These are phyloP conservation scores for Colletotrichum chlorophyti DNA, from an alignment of 2,329 filamentous ascomycete genomes.

Conservation along the genomic window DNA sequence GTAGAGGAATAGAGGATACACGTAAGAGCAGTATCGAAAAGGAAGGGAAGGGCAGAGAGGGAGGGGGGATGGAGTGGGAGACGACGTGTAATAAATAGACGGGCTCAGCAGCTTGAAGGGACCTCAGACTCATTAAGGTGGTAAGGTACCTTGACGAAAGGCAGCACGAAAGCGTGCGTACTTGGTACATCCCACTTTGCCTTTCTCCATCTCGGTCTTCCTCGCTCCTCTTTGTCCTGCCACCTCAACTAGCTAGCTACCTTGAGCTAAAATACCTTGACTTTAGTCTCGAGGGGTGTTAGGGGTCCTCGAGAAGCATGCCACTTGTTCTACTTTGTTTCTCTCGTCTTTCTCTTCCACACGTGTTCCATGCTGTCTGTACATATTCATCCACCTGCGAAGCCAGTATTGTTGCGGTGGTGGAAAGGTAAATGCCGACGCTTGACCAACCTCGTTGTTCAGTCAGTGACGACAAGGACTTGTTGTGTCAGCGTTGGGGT, in stretches of 20 bases:
- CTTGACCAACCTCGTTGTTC: background rate
- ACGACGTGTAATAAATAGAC: slow-evolving; percentile 23
- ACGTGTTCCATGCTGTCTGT: background rate
- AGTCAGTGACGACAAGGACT: too few relatives aligned
- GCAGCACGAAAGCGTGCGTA: too few relatives aligned
- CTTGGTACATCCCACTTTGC: too few relatives aligned
- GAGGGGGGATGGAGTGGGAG: background rate
- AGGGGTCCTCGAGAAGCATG: background rate
- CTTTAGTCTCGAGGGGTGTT: background rate
- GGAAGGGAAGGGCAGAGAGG: background rate
- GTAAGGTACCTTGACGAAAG: too few relatives aligned
- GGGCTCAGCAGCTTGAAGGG: too few relatives aligned
- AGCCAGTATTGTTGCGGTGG: too few relatives aligned
- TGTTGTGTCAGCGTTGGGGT: too few relatives aligned
- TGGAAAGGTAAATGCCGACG: background rate
- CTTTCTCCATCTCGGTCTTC: background rate
- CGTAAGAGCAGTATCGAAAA: too few relatives aligned
- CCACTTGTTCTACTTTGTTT: background rate
- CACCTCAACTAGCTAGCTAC: background rate
- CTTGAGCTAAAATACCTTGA: background rate
- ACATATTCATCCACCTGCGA: background rate
- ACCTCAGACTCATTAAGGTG: too few relatives aligned
- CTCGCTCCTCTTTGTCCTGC: background rate
- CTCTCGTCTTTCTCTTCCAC: background rate
- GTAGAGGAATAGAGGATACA: background rate